Evolutionary conservation across 176 grass and related monocot species (phyloP).

Genomic region (Hsuehochloa calcarea): DNA sequence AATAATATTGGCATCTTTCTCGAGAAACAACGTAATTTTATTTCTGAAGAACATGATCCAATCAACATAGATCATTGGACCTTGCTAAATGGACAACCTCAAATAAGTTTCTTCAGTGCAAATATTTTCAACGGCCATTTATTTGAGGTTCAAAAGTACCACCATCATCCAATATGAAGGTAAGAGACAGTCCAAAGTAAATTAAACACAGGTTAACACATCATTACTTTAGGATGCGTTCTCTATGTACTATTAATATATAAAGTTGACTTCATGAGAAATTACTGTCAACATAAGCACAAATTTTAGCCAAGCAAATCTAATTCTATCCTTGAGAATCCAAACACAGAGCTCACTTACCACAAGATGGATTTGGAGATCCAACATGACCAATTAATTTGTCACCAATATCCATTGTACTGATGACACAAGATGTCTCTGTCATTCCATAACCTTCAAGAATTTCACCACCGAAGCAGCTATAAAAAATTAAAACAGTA

Average conservation of each 20-base stretch:
- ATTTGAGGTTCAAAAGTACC: background rate
- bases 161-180: background rate
- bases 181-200: background rate
- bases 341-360: constrained; percentile 56
- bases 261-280: constrained; percentile 2
- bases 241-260: constrained; percentile 4
- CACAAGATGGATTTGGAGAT: constrained; percentile 81
- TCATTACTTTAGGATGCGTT: constrained; percentile 1
- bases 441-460: constrained; percentile 98
- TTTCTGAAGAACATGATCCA: background rate
- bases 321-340: constrained; percentile 13
- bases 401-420: constrained; percentile 64
- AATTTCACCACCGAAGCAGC: constrained; percentile 81
- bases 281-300: background rate
- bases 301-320: background rate
- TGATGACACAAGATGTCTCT: constrained; percentile 92
- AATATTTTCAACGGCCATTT: background rate
- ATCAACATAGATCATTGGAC: background rate
- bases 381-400: constrained; percentile 85
- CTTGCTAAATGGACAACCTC: background rate
- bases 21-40: background rate
- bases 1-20: background rate
- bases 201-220: background rate
- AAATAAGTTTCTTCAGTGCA: constrained; percentile 1
- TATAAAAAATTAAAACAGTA: constrained; percentile 30